Evolutionary conservation across 768 basidiomycete genomes (phyloP).

Genomic region (Podaxis sp.): DNA sequence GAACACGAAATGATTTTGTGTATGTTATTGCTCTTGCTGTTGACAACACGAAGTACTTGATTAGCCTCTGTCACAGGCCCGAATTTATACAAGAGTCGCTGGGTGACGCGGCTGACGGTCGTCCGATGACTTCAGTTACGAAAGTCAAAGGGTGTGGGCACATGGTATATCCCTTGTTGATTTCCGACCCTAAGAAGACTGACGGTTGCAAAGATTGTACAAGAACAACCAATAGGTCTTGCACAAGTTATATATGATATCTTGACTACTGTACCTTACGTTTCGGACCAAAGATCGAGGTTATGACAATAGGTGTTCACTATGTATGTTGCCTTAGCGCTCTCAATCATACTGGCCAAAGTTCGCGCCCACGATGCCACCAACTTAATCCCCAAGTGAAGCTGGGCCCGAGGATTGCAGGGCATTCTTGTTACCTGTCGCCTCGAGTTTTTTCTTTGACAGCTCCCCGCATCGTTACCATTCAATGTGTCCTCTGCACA

Average conservation of each 20-base stretch:
- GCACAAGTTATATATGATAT: constrained; percentile 33
- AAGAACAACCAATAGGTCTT: constrained; percentile 40
- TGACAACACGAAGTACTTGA: not conserved
- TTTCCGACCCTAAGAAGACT: not conserved
- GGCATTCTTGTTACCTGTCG: too few relatives aligned
- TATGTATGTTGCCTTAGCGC: not conserved
- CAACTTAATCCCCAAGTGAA: too few relatives aligned
- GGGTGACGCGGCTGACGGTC: constrained; percentile 37
- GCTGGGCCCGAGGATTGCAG: too few relatives aligned
- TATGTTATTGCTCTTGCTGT: constrained; percentile 20
- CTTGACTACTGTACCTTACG: constrained; percentile 26
- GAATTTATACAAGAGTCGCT: constrained; percentile 44
- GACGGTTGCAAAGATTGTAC: constrained; percentile 33
- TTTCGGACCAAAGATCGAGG: constrained; percentile 15
- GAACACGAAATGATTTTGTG: constrained; percentile 42
- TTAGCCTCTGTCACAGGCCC: constrained; percentile 27
- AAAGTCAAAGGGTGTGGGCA: constrained; percentile 45
- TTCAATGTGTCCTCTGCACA: too few relatives aligned
- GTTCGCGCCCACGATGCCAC: too few relatives aligned
- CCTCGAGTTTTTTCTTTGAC: too few relatives aligned
- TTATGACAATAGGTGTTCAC: constrained; percentile 14
- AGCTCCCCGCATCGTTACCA: too few relatives aligned
- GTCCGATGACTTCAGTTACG: constrained; percentile 39
- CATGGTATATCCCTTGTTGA: constrained; percentile 31
- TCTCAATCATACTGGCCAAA: not conserved